Evolutionary conservation across 2,329 filamentous ascomycete species (phyloP), one percentile per base, ranked within the genome.

Genomic region (Cordyceps cicadae): DNA sequence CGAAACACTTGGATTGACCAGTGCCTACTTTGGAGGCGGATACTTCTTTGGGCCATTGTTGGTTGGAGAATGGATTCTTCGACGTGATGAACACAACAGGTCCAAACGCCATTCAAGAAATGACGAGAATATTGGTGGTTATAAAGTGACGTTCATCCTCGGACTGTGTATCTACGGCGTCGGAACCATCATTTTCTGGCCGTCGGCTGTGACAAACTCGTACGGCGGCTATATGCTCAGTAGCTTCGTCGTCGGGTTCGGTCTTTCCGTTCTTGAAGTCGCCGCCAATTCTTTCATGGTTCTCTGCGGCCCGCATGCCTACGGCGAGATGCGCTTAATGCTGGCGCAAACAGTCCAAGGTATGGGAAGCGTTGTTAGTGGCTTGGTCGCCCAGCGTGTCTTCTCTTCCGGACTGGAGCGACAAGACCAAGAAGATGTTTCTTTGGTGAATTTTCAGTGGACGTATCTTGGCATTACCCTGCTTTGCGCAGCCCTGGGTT

Each of bases 161-260:
- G 90, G 90, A 1, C 77, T 93, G 4, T 81, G 80, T 64, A 86
- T 93, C 58, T 93, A 92, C 69, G 87, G 87, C 1, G 78, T 84
- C 5, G 88, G 87, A 1, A 90, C 88, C n/a, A 84, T 93, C 64
- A 90, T 92, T 75, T 92, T 93, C 75, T 94, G 89, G 90, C 90
- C 90, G 0, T 88, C 87, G 1, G 88, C 87, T 8, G 83, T 92
- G 11, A 81, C 90, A 62, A 80, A 81, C 50, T 90, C 88, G 2
- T 94, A 89, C 66, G 82, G 85, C 17, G 90, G 90, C 2, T 94
- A 93, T 73, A 86, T 91, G 72, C 82, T 88, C 54, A 86, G 81
- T 66, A 86, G 79, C 64, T 85, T 93, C 67, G 86, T 93, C 32
- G 87, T 92, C 58, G 90, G 89, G 0, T 88, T 88, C 63, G 90